A percentile compares a stretch with the other conserved stretches of the same genome.
phyloP scores from a whole-genome alignment of 768 basidiomycete species.

The Sarcomyxa edulis region DNA sequence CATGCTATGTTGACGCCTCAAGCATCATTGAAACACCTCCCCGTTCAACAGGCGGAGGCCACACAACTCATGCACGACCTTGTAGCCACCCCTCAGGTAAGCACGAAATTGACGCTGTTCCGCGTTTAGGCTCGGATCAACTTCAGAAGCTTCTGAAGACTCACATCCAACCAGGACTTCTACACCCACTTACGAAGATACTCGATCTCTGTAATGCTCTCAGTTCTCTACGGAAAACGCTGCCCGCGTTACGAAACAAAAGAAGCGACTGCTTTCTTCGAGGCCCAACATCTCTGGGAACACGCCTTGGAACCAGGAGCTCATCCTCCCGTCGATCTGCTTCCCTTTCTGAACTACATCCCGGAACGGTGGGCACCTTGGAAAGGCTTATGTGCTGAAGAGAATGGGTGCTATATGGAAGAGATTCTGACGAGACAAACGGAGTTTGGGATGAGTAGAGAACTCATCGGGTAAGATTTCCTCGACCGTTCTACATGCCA shows the following conservation, averaged over 20 bases:
- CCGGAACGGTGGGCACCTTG: slow-evolving; percentile 13
- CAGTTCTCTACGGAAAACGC: slow-evolving; percentile 10
- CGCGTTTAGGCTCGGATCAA: no score
- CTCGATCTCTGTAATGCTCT: slow-evolving; percentile 9
- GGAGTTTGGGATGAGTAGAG: no score
- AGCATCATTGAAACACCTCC: slow-evolving; percentile 12
- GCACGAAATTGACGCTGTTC: no score
- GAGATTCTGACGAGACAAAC: no score
- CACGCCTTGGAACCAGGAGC: slow-evolving; percentile 3
- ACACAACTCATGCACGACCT: slow-evolving; percentile 24
- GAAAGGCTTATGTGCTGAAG: no score
- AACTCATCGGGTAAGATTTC: no score
- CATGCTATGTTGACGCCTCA: slow-evolving; percentile 13
- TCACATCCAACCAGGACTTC: no score
- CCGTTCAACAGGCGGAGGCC: slow-evolving; percentile 19
- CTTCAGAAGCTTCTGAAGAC: no score
- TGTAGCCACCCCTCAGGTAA: slow-evolving; percentile 20
- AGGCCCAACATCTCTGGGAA: slow-evolving; percentile 1
- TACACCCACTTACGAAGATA: slow-evolving; percentile 6
- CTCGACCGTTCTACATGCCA: no score
- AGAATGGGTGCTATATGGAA: no score
- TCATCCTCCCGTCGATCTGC: slow-evolving; percentile 11
- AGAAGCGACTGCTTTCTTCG: slow-evolving; percentile 7
- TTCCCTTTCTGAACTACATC: slow-evolving; percentile 12
- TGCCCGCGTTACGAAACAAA: slow-evolving; percentile 6